These are phyloP conservation scores for Coemansia sp. DNA, from an alignment of 192 early-diverging fungal genomes.

Conservation along the genomic window DNA sequence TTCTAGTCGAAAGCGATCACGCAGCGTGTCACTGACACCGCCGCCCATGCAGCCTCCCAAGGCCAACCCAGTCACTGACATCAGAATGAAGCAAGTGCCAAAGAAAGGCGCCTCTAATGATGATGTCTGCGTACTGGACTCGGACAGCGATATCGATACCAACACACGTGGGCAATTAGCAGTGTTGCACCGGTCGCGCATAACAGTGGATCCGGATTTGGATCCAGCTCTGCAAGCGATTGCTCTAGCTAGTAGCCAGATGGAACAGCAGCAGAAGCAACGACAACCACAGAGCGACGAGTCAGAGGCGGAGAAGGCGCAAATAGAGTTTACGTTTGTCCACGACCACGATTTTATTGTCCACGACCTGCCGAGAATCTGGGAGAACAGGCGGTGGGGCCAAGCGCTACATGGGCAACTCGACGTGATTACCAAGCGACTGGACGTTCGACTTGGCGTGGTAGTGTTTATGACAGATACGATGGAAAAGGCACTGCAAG, in stretches of 20 bases:
- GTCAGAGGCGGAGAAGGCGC: slow-evolving; percentile 15
- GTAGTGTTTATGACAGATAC: slow-evolving; percentile 22
- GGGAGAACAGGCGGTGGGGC: slow-evolving; percentile 22
- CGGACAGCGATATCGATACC: slow-evolving; percentile 4
- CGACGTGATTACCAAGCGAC: slow-evolving; percentile 15
- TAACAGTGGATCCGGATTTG: slow-evolving; percentile 12
- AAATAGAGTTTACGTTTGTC: slow-evolving; percentile 31
- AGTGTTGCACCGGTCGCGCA: neutral
- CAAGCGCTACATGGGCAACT: neutral
- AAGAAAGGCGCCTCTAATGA: too few relatives aligned
- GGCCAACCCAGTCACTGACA: too few relatives aligned
- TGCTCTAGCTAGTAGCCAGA: neutral
- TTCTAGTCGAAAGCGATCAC: slow-evolving; percentile 16
- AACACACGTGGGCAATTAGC: neutral
- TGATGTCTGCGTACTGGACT: slow-evolving; percentile 9
- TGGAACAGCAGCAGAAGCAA: neutral
- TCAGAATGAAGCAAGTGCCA: too few relatives aligned
- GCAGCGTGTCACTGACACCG: slow-evolving; percentile 40
- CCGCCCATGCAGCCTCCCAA: too few relatives aligned
- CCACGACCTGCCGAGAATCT: slow-evolving; percentile 18
- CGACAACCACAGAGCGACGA: neutral
- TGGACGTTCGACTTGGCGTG: slow-evolving; percentile 25
- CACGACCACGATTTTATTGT: slow-evolving; percentile 24
- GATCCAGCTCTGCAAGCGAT: slow-evolving; percentile 51
- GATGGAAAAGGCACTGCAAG: slow-evolving; percentile 21